These are phyloP conservation scores for Castanospermum australe DNA, from an alignment of 306 rosid genomes.

Conservation along the genomic window DNA sequence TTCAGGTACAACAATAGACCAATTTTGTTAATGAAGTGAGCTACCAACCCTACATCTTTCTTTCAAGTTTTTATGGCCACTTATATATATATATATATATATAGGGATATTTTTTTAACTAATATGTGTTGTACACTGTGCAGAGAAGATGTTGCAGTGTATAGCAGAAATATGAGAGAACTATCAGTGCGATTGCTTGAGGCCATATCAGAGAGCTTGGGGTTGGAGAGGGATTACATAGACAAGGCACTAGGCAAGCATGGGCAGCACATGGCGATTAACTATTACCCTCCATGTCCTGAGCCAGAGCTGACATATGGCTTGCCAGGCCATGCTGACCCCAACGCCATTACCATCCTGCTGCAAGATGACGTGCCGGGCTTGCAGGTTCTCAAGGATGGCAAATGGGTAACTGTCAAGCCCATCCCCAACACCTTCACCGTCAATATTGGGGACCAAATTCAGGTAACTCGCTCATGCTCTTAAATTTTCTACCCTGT, in stretches of 20 bases:
- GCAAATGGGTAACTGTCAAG: constrained; percentile 69
- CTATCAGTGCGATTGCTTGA: constrained; percentile 55
- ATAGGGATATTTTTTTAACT: no score
- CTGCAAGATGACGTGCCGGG: constrained; percentile 77
- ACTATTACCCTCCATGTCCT: constrained; percentile 86
- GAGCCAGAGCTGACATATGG: constrained; percentile 89
- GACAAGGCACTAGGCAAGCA: constrained; percentile 58
- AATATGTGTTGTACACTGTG: no score
- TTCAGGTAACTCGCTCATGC: no score
- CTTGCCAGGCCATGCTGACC: constrained; percentile 83
- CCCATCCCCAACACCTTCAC: constrained; percentile 80
- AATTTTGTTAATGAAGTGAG: no score
- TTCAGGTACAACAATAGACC: no score
- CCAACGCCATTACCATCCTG: constrained; percentile 79
- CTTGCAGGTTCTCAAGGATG: constrained; percentile 72
- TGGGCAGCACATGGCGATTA: constrained; percentile 93
- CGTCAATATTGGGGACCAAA: constrained; percentile 79
- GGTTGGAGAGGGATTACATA: constrained; percentile 58
- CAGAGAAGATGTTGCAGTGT: constrained; percentile 62
- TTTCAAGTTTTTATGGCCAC: no score
- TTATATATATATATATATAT: no score
- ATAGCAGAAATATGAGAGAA: constrained; percentile 49
- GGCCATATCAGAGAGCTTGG: constrained; percentile 74
- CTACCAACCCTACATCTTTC: no score
- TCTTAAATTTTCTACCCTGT: no score